These are phyloP conservation scores for Petasospora fabianii DNA, from an alignment of 1,139 yeast species.

Conservation along the genomic window DNA sequence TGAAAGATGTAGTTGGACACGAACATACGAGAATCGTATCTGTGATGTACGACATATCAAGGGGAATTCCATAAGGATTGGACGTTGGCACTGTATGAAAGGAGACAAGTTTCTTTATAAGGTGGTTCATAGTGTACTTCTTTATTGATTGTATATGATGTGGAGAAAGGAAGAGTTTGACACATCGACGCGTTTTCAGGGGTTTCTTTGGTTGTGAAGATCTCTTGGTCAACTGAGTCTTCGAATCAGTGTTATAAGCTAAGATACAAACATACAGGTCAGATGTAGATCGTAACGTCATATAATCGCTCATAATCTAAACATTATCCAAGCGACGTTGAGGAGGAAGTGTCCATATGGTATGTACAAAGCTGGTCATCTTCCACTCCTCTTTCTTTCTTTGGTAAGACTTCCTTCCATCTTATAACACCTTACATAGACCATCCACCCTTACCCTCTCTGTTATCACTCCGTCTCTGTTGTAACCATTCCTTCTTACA, in stretches of 20 bases:
- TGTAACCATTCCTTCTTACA: constrained; percentile 77
- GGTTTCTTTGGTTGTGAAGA: too few species aligned
- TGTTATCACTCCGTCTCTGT: constrained; percentile 35
- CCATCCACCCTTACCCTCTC: constrained; percentile 29
- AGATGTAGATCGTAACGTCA: too few species aligned
- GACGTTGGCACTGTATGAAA: background rate
- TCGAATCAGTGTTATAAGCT: too few species aligned
- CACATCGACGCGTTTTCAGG: too few species aligned
- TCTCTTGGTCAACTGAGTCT: too few species aligned
- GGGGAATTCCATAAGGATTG: constrained; percentile 7
- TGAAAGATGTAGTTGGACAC: constrained; percentile 54
- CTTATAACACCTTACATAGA: too few species aligned
- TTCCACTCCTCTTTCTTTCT: background rate
- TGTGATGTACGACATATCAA: constrained; percentile 66
- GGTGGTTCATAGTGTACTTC: constrained; percentile 1
- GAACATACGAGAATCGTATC: constrained; percentile 65
- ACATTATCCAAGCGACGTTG: too few species aligned
- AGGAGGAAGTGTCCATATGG: too few species aligned
- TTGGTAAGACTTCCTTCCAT: background rate
- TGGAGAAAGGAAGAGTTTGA: too few species aligned
- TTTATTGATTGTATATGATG: too few species aligned
- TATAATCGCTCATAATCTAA: too few species aligned
- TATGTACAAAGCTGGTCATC: background rate
- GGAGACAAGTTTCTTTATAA: background rate
- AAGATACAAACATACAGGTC: too few species aligned